Evolutionary conservation across 805 yeast species (phyloP), one percentile per base, ranked within the genome.

Genomic region (Osmozyma mogii): DNA sequence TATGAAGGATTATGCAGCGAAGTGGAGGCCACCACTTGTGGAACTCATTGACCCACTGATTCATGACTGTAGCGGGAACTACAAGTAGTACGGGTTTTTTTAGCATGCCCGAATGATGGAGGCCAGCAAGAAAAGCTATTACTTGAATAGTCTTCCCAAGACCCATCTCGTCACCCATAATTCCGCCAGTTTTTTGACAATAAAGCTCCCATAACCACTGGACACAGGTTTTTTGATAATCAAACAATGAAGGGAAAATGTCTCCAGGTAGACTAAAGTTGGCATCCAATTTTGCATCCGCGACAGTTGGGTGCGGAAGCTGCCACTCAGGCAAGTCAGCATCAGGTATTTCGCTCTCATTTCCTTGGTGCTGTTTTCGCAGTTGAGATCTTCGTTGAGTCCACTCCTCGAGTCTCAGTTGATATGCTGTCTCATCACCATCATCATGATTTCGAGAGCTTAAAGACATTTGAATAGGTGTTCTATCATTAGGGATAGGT

Each of bases 11-110:
- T 4, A 84, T 75, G 4, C 87, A 75, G 36, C 98, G 56, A 16
- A 92, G 65, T 0, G 96, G 85, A 3, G 97, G 96, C 97, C 97
- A 92, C 98, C 98, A 92, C 28, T 79, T 72, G 44, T 89, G 97
- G 27, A 92, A 74, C 54, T 92, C 98, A 38, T 79, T 80, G n/a
- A 85, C 89, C 98, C 98, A 92, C 49, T 92, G 98, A 36, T 76
- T 81, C 68, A 92, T 61, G 0, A 92, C 96, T 0, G 98, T 92
- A 0, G 97, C 97, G 0, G 98, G 98, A 41, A 96, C 94, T 0
- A 92, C 96, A 24, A 92, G 67, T 20, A 92, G 48, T 0, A 83
- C 80, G 0, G 98, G 98, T 22, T 78, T 80, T 18, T 73, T 70
- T 2, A 89, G 58, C 34, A 72, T 59, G 0, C 80, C 77, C 11